Percentiles rank a stretch among this genome's conserved stretches.
phyloP scores from a whole-genome alignment of 2,329 filamentous ascomycete species.

The Geosmithia flava region DNA sequence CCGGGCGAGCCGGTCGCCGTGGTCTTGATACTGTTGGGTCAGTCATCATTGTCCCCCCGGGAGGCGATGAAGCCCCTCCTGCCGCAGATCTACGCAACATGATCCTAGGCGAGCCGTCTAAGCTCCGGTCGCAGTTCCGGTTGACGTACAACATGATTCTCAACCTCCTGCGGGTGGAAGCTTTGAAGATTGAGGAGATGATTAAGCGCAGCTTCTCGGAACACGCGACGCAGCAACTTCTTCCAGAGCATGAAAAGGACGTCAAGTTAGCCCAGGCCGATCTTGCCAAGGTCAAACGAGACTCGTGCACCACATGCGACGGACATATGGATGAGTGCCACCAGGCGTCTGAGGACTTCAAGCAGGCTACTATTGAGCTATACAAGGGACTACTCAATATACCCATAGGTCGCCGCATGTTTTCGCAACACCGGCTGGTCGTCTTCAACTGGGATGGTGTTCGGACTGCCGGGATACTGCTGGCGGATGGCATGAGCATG shows the following conservation, averaged over 20 bases:
- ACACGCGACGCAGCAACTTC: conserved; percentile 85
- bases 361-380: conserved; percentile 66
- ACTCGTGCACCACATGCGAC: conserved; percentile 74
- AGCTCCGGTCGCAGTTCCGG: conserved; percentile 89
- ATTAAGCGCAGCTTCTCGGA: conserved; percentile 99
- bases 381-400: conserved; percentile 67
- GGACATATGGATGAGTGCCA: conserved; percentile 70
- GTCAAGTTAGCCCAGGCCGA: conserved; percentile 88
- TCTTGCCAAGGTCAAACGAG: conserved; percentile 78
- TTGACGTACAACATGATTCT: conserved; percentile 99
- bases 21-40: conserved; percentile 96
- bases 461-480: conserved; percentile 68
- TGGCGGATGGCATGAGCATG: conserved; percentile 60
- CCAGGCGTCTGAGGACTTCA: conserved; percentile 67
- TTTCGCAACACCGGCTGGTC: conserved; percentile 62
- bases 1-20: conserved; percentile 88
- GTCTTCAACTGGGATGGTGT: conserved; percentile 79
- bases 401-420: conserved; percentile 72
- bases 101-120: conserved; percentile 92
- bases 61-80: conserved; percentile 75
- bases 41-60: conserved; percentile 88
- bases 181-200: conserved; percentile 98
- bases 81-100: conserved; percentile 76
- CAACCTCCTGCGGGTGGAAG: conserved; percentile 87
- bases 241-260: conserved; percentile 92